Percentiles rank a stretch among this genome's conserved stretches.
Conservation (phyloP, 2,329 filamentous ascomycete species). For the Xylariaceae sp. region DNA sequence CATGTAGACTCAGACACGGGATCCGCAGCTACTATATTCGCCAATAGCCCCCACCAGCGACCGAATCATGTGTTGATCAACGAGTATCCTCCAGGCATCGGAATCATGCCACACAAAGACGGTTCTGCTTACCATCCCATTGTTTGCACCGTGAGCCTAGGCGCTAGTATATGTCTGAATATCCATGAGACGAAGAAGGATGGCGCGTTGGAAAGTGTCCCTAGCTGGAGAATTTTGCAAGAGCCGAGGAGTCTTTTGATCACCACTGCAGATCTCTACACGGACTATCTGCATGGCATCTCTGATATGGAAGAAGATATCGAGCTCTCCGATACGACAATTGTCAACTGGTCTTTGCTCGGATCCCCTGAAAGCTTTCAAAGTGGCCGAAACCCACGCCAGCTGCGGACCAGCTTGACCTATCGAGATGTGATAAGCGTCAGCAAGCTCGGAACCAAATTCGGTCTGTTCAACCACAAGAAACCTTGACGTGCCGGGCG, state of each 20-base stretch:
- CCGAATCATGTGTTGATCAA: slow-evolving; percentile 95
- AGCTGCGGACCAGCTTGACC: slow-evolving; percentile 67
- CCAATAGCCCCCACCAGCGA: slow-evolving; percentile 63
- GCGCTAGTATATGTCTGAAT: slow-evolving; percentile 72
- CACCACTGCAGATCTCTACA: slow-evolving; percentile 66
- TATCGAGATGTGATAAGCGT: slow-evolving; percentile 85
- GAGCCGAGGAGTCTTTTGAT: slow-evolving; percentile 79
- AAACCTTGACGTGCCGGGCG: slow-evolving; percentile 31
- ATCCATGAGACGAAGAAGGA: slow-evolving; percentile 63
- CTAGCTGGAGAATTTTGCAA: slow-evolving; percentile 64
- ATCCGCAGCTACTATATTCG: slow-evolving; percentile 45
- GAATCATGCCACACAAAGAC: slow-evolving; percentile 98
- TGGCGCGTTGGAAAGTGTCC: slow-evolving; percentile 50
- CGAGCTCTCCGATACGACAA: slow-evolving; percentile 54
- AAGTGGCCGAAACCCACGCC: slow-evolving; percentile 53
- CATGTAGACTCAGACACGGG: slow-evolving; percentile 32
- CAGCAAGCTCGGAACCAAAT: slow-evolving; percentile 65
- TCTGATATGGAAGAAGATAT: slow-evolving; percentile 62
- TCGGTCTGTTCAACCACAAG: slow-evolving; percentile 46
- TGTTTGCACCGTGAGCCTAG: slow-evolving; percentile 87
- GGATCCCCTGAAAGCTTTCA: slow-evolving; percentile 43
- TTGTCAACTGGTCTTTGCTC: slow-evolving; percentile 71
- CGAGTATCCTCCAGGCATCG: slow-evolving; percentile 80
- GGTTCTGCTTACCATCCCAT: slow-evolving; percentile 81
- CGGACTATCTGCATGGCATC: slow-evolving; percentile 71